These are phyloP conservation scores for Claviceps purpurea DNA, from an alignment of 2,329 filamentous ascomycete genomes.

Conservation along the genomic window DNA sequence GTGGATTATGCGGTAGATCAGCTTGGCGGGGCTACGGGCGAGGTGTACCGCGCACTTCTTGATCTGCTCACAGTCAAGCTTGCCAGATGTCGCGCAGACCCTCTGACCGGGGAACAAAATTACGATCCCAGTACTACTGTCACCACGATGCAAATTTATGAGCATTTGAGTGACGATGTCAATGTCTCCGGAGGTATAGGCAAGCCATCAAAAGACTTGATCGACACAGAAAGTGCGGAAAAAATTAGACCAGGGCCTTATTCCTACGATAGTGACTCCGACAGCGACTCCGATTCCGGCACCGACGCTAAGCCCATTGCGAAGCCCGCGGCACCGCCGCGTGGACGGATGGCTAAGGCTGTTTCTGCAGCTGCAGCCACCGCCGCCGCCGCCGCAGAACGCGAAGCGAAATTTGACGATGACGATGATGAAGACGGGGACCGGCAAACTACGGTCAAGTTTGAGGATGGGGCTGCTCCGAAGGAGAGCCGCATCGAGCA, in stretches of 20 bases:
- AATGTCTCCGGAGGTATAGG: slow-evolving; percentile 46
- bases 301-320: slow-evolving; percentile 13
- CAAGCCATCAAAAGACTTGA: slow-evolving; percentile 33
- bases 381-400: neutral
- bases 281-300: slow-evolving; percentile 22
- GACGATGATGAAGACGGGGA: slow-evolving; percentile 9
- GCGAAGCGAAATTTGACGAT: slow-evolving; percentile 19
- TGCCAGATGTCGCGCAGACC: slow-evolving; percentile 50
- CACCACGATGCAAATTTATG: slow-evolving; percentile 43
- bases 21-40: slow-evolving; percentile 60
- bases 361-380: slow-evolving; percentile 1
- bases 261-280: slow-evolving; percentile 21
- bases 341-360: slow-evolving; percentile 5
- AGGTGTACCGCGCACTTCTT: slow-evolving; percentile 65
- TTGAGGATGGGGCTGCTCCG: slow-evolving; percentile 31
- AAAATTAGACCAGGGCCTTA: slow-evolving; percentile 28
- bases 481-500: slow-evolving; percentile 38
- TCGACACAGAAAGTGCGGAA: slow-evolving; percentile 33
- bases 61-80: slow-evolving; percentile 56
- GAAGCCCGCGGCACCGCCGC: slow-evolving; percentile 1
- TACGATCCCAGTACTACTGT: slow-evolving; percentile 22
- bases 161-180: slow-evolving; percentile 36
- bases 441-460: slow-evolving; percentile 32
- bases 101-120: slow-evolving; percentile 22
- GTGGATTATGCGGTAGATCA: slow-evolving; percentile 57